phyloP scores from a whole-genome alignment of 805 yeast genomes.

The Candida silvatica region DNA sequence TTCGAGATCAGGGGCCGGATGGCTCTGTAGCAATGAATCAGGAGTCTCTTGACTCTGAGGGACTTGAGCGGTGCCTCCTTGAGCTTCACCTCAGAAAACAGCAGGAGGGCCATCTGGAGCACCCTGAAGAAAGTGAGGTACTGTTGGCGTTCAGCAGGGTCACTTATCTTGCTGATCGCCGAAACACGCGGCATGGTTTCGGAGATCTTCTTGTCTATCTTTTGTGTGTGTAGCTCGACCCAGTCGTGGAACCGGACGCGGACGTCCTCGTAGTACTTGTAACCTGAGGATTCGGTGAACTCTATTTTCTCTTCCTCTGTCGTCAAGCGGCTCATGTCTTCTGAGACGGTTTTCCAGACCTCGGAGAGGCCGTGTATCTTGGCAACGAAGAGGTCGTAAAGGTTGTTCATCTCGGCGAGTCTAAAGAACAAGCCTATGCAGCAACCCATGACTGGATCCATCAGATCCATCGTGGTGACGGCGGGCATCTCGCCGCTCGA shows the following conservation, averaged over 20 bases:
- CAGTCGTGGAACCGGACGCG: conserved; percentile 17
- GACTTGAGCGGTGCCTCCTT: conserved; percentile 2
- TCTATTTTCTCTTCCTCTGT: neutral
- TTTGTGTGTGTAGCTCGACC: conserved; percentile 11
- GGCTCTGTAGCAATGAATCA: conserved; percentile 9
- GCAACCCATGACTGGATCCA: conserved; percentile 12
- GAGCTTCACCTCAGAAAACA: conserved; percentile 2
- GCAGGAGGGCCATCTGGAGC: conserved; percentile 1
- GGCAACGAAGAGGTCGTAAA: conserved; percentile 7
- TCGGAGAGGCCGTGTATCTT: conserved; percentile 3
- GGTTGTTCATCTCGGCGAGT: conserved; percentile 11
- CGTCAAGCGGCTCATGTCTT: neutral
- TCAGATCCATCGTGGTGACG: neutral
- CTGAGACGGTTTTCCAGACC: neutral
- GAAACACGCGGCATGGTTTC: conserved; percentile 10
- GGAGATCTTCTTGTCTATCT: conserved; percentile 8
- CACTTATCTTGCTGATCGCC: conserved; percentile 1
- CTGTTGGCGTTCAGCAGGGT: conserved; percentile 1
- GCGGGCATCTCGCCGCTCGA: neutral
- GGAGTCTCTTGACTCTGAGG: conserved; percentile 1
- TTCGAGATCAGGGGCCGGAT: conserved; percentile 9
- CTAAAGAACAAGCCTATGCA: conserved; percentile 12
- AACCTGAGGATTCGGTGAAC: conserved; percentile 1
- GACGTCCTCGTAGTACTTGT: conserved; percentile 10
- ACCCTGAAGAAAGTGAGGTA: conserved; percentile 3